Conservation (phyloP, 1,284 basidiomycete species). For the Pseudozyma flocculosa region DNA sequence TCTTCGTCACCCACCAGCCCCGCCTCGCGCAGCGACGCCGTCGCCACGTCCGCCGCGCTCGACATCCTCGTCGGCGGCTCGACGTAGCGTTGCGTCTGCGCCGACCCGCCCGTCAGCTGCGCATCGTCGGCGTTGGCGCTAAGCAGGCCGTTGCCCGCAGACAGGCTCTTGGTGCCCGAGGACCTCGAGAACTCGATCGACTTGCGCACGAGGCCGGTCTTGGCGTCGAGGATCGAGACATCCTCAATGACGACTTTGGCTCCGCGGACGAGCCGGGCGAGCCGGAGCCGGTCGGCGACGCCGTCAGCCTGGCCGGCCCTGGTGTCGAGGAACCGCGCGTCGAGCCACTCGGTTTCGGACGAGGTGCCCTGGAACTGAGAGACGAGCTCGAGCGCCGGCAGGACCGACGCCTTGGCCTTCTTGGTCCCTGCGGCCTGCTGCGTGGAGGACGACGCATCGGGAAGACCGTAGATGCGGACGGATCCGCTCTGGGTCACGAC, state of each 20-base stretch:
- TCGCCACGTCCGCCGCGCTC: conserved; percentile 23
- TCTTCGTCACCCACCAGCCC: conserved; percentile 22
- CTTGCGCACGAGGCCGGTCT: conserved; percentile 19
- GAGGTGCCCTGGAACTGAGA: conserved; percentile 7
- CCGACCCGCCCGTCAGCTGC: conserved; percentile 26
- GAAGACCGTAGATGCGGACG: conserved; percentile 46
- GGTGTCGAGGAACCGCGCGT: conserved; percentile 17
- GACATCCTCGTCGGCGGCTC: conserved; percentile 29
- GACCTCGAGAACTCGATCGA: conserved; percentile 8
- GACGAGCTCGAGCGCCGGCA: conserved; percentile 25
- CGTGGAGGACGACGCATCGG: conserved; percentile 22
- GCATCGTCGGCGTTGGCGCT: conserved; percentile 21
- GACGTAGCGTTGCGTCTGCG: conserved; percentile 36
- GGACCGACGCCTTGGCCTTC: conserved; percentile 23
- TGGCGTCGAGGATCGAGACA: conserved; percentile 21
- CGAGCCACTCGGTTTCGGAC: conserved; percentile 21
- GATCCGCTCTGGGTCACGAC: conserved; percentile 56
- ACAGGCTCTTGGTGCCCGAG: conserved; percentile 7
- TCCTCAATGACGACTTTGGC: conserved; percentile 49
- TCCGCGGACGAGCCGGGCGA: conserved; percentile 44
- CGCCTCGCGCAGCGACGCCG: conserved; percentile 1
- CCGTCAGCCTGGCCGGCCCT: neutral
- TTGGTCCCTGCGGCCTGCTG: conserved; percentile 28
- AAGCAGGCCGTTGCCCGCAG: conserved; percentile 7
- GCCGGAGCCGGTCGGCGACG: conserved; percentile 21